Percentiles rank a stretch among this genome's conserved stretches.
Conservation (phyloP, 225 moss, liverwort and hornwort genomes). For the Pseudoscleropodium purum region DNA sequence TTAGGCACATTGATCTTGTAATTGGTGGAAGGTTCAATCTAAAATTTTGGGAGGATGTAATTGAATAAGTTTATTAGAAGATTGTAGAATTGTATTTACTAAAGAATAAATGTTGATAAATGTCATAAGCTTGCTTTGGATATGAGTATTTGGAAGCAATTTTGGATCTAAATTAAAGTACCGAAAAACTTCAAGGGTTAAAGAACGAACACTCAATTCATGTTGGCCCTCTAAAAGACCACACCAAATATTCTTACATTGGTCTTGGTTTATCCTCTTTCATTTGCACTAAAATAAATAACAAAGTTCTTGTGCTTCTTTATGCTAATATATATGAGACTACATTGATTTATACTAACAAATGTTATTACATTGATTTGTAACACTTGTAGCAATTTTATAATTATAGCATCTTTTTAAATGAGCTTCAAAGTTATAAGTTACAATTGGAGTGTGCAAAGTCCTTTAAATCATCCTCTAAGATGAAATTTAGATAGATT, state of each 20-base stretch:
- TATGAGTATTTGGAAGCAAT: neutral
- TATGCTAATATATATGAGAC: neutral
- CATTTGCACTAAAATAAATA: neutral
- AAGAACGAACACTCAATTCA: neutral
- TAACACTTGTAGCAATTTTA: neutral
- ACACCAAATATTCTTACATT: neutral
- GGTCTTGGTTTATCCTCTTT: neutral
- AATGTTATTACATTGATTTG: neutral
- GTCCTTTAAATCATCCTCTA: neutral
- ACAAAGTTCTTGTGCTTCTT: neutral
- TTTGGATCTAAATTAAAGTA: neutral
- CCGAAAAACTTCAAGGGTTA: accelerated
- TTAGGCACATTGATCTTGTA: too few species aligned
- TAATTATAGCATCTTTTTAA: neutral
- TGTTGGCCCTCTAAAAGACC: neutral
- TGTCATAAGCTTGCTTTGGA: neutral
- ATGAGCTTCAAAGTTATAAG: neutral
- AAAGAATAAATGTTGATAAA: neutral
- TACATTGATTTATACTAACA: neutral
- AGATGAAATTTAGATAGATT: neutral
- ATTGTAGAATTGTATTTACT: accelerated
- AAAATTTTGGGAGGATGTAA: neutral
- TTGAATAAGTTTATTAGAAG: neutral
- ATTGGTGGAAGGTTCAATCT: too few species aligned
- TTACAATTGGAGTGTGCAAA: neutral